Conservation (phyloP, 495 filamentous ascomycete genomes). For the Aspergillus campestris region DNA sequence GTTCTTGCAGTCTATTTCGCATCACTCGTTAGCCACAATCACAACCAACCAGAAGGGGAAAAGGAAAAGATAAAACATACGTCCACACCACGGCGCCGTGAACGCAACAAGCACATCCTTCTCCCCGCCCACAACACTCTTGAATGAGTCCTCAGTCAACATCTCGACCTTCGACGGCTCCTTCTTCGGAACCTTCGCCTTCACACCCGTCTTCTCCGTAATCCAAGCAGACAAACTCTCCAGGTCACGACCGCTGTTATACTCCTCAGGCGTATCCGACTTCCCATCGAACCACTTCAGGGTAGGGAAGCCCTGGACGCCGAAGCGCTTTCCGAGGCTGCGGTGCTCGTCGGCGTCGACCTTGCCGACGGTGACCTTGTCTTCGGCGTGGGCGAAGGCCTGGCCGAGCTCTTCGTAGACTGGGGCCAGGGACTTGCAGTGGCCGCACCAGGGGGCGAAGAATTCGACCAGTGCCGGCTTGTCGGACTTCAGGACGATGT, state of each 20-base stretch:
- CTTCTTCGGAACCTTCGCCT: slow-evolving; percentile 61
- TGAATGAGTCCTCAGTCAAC: slow-evolving; percentile 73
- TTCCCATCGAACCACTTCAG: slow-evolving; percentile 98
- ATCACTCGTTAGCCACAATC: neutral
- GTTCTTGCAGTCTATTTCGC: slow-evolving; percentile 77
- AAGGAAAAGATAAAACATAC: slow-evolving; percentile 48
- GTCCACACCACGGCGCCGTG: slow-evolving; percentile 94
- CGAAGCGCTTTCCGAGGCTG: slow-evolving; percentile 71
- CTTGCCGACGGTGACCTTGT: slow-evolving; percentile 87
- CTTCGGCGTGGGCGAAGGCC: slow-evolving; percentile 59
- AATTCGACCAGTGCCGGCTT: slow-evolving; percentile 98
- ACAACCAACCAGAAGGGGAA: neutral
- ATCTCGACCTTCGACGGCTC: slow-evolving; percentile 66
- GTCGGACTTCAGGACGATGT: slow-evolving; percentile 77
- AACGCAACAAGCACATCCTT: slow-evolving; percentile 94
- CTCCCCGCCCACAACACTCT: slow-evolving; percentile 66
- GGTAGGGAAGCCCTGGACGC: slow-evolving; percentile 90
- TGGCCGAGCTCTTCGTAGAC: slow-evolving; percentile 88
- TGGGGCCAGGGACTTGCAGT: slow-evolving; percentile 96
- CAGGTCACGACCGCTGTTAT: slow-evolving; percentile 78
- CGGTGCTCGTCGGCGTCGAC: slow-evolving; percentile 91
- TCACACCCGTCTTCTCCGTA: slow-evolving; percentile 78
- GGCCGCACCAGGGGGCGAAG: slow-evolving; percentile 98
- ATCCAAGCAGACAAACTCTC: slow-evolving; percentile 79
- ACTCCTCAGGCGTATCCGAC: slow-evolving; percentile 78